Conservation (phyloP, 306 rosid species). For the Herpetospermum pedunculosum region DNA sequence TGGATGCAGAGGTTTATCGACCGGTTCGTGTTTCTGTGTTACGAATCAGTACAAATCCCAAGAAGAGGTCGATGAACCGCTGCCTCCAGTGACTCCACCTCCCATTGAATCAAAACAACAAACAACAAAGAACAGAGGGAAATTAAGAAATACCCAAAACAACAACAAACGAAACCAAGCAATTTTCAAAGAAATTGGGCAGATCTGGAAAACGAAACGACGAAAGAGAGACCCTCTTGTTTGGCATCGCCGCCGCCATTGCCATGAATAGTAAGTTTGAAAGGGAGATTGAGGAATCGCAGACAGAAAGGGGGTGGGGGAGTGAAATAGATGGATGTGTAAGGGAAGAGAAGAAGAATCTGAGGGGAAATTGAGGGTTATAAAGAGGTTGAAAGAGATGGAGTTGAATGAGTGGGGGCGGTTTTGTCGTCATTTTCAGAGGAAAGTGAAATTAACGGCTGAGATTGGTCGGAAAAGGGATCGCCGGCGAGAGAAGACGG, state of each 20-base stretch:
- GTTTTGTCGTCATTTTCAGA: not conserved
- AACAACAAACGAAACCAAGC: not conserved
- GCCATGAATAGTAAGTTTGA: not conserved
- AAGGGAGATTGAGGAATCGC: not conserved
- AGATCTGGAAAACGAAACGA: not conserved
- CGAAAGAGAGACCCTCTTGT: not conserved
- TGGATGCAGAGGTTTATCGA: slow-evolving; percentile 99
- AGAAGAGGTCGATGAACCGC: slow-evolving; percentile 99
- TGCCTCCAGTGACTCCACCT: slow-evolving; percentile 94
- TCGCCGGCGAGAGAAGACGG: not conserved
- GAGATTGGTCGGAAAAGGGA: not conserved
- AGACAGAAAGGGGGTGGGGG: not conserved
- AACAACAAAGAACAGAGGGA: not conserved
- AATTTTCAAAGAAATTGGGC: not conserved
- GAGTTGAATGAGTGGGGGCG: not conserved
- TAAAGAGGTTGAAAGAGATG: not conserved
- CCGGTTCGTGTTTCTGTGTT: slow-evolving; percentile 73
- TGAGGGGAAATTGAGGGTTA: not conserved
- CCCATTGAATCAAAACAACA: not conserved
- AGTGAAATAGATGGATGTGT: not conserved
- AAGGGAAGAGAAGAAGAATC: not conserved
- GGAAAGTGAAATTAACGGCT: not conserved
- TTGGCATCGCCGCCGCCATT: slow-evolving; percentile 2
- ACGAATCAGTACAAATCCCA: slow-evolving; percentile 43
- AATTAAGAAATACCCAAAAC: not conserved